phyloP scores from a whole-genome alignment of 192 early-diverging fungal species.

The Backusella tarrabulga region DNA sequence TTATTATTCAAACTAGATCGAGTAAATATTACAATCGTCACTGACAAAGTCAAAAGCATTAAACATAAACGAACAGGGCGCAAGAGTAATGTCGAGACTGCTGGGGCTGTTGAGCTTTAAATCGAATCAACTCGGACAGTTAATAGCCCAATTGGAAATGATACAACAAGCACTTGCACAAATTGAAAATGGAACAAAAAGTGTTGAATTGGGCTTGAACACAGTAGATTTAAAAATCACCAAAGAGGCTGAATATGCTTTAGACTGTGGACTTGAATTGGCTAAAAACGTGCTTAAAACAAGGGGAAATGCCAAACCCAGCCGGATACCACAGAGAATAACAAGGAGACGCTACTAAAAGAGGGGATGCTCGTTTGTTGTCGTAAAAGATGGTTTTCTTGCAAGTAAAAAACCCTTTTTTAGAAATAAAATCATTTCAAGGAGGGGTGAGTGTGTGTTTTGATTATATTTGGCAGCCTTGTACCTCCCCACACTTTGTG shows the following conservation, averaged over 20 bases:
- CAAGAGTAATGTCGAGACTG: not conserved
- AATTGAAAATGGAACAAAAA: constrained; percentile 4
- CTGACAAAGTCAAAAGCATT: not conserved
- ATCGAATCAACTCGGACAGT: not conserved
- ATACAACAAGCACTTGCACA: not conserved
- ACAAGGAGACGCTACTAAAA: not conserved
- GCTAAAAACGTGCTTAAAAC: not conserved
- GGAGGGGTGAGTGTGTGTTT: not conserved
- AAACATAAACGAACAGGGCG: not conserved
- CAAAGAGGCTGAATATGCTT: not conserved
- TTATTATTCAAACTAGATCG: not conserved
- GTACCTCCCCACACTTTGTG: not conserved
- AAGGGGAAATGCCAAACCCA: not conserved
- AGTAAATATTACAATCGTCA: not conserved
- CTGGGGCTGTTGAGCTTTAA: not conserved
- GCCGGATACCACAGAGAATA: not conserved
- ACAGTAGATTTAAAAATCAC: not conserved
- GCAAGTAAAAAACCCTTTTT: constrained; percentile 1
- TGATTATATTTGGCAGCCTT: not conserved
- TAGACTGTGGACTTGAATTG: not conserved
- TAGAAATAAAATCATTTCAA: not conserved
- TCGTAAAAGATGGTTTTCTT: not conserved
- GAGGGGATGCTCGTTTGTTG: not conserved
- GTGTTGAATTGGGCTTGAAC: constrained; percentile 5
- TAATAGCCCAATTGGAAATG: not conserved